Evolutionary conservation across 2,329 filamentous ascomycete species (phyloP), one percentile per base, ranked within the genome.

Genomic region (Neofusicoccum parvum): DNA sequence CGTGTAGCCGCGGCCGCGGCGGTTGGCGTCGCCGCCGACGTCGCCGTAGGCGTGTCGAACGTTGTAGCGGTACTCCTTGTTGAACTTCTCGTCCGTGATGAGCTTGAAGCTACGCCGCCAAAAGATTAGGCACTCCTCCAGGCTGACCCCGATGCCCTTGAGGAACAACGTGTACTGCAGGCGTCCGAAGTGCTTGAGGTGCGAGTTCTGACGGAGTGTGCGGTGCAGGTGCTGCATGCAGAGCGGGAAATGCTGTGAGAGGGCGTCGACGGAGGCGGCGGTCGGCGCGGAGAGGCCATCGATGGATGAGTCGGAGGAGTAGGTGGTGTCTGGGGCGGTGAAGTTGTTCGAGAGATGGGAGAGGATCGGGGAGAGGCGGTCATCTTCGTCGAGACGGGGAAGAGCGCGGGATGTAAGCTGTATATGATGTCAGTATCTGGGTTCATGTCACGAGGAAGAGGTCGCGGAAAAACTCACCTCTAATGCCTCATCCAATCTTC

Each of bases 51-150:
- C 79, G 83, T 99, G 94, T n/a, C 94, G 91, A 66, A 98, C 87
- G 76, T 99, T 98, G 85, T 99, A 99, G 50, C 91, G 87, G 80
- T 99, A 98, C 75, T 97, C 93, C 75, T 97, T 98, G 80, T 96
- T 96, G 85, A 98, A 99, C 41, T 90, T 90, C 73, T 98, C 94
- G 73, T 98, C 95, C 0, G 92, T 94, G 69, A 96, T 88, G 70
- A 92, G 90, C 75, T 88, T 88, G 85, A 99, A 98, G 34, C 86
- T 84, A 68, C 88, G 86, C 11, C 95, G 89, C 95, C 95, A 99
- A 82, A 99, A 99, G 12, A 92, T 72, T 27, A 99, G 85, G 71
- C 88, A 92, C 78, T 99, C 94, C 73, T 97, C 93, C n/a, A 99
- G 82, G 68, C 87, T 92, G 34, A 99, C 83, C 0, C 95, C 95